Conservation (phyloP, 108 stramenopile species). For the Halocafeteria seosinensis region DNA sequence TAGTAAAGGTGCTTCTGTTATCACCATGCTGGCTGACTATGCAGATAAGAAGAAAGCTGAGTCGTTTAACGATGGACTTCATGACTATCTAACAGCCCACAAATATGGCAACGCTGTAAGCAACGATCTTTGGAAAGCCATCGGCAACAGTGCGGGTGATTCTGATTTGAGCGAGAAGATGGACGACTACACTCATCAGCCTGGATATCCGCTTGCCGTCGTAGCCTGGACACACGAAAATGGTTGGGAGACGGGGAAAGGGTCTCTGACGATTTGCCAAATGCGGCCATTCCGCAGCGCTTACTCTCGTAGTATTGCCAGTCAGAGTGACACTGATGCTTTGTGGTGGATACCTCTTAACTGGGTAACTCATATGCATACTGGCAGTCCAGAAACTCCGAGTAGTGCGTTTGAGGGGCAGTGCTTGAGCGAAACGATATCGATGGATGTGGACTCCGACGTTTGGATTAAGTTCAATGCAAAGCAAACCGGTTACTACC, state of each 20-base stretch:
- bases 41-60: slow-evolving; percentile 26
- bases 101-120: slow-evolving; percentile 22
- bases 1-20: slow-evolving; percentile 40
- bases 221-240: not conserved
- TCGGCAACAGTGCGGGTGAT: not conserved
- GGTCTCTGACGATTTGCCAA: not conserved
- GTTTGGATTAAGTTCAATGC: not conserved
- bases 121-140: not conserved
- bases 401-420: too few species aligned
- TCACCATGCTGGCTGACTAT: slow-evolving; percentile 23
- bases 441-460: too few species aligned
- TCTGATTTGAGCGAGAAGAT: not conserved
- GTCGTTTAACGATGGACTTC: slow-evolving; percentile 25
- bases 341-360: too few species aligned
- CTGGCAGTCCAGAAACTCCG: too few species aligned
- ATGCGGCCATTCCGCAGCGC: not conserved
- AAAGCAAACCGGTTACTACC: not conserved
- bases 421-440: too few species aligned
- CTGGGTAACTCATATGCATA: too few species aligned
- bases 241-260: not conserved
- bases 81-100: slow-evolving; percentile 14
- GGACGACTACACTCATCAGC: not conserved
- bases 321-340: not conserved
- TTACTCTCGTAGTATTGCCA: not conserved
- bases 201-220: not conserved